Evolutionary conservation across 768 basidiomycete species (phyloP), one percentile per base, ranked within the genome.

Genomic region (Mycena latifolia): DNA sequence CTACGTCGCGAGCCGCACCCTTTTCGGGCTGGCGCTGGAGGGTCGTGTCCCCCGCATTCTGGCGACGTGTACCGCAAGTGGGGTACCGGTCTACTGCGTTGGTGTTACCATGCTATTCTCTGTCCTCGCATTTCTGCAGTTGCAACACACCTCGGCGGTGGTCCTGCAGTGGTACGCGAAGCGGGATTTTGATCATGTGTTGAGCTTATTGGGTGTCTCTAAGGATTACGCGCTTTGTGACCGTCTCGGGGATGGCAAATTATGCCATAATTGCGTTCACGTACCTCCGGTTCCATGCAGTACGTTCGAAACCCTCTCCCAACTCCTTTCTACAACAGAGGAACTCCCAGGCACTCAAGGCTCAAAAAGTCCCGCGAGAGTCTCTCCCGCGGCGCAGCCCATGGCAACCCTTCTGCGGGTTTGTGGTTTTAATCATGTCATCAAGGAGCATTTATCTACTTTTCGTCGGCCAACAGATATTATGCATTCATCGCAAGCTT

Each of bases 81-180:
- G 89, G 20, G 86, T 89, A 18, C 90, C 90, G 0, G 75, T 89
- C 25, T 88, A 79, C 69, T 85, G 85, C 41, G 84, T 89, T 5
- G 74, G 76, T 2, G 71, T 83, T 5, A 79, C 83, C 3, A 76
- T 86, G 53, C 73, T 68, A 10, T 73, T 84, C 53, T 70, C 82
- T 7, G 55, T 78, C 29, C 72, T 82, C 79, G 81, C 85, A 0
- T 86, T 86, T 67, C 68, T 86, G 33, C 84, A 86, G 65, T 75
- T 85, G 14, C 82, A 81, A 8, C 82, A 82, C 45, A 79, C 80
- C 56, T 73, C 84, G 20, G 79, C 81, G 11, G 77, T 83, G 2
- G 85, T 86, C 1, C 66, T 86, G 24, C 82, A 80, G 69, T 86
- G 85, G 82, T 83, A n/a, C n/a, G 82, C 67, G 76, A 29, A 6